Evolutionary conservation across 805 yeast genomes (phyloP).

Genomic region (Cyberlindnera euphorbiiphila): DNA sequence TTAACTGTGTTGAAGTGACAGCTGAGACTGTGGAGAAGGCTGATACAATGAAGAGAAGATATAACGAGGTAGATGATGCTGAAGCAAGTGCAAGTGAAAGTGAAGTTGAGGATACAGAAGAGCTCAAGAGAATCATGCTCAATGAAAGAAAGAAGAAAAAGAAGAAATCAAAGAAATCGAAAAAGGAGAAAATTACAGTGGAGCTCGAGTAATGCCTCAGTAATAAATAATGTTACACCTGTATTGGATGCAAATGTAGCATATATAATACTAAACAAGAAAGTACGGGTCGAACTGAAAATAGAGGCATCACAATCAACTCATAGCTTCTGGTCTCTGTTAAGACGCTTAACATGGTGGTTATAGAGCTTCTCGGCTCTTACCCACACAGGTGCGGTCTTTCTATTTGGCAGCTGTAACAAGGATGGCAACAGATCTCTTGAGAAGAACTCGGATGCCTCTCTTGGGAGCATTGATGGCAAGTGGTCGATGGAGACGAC

Average conservation of each 20-base stretch:
- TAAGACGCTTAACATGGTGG: conserved; percentile 75
- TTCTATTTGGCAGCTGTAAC: conserved; percentile 77
- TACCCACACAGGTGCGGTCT: conserved; percentile 85
- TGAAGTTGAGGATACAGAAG: conserved; percentile 72
- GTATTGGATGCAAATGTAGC: background rate
- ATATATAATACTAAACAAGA: background rate
- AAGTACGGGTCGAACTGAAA: no score
- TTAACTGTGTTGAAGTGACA: conserved; percentile 77
- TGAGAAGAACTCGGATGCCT: conserved; percentile 89
- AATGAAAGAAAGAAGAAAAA: conserved; percentile 34
- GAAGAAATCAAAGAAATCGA: conserved; percentile 40
- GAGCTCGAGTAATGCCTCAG: conserved; percentile 44
- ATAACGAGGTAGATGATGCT: conserved; percentile 32
- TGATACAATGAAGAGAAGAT: conserved; percentile 62
- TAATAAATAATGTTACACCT: background rate
- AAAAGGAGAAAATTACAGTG: conserved; percentile 47
- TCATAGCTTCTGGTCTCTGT: conserved; percentile 42
- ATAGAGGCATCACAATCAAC: background rate
- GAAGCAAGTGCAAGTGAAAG: conserved; percentile 55
- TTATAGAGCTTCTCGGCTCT: conserved; percentile 82
- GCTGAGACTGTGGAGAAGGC: conserved; percentile 75
- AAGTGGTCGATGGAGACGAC: conserved; percentile 95
- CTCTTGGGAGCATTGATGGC: conserved; percentile 95
- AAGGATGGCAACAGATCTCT: conserved; percentile 86
- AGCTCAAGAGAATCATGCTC: conserved; percentile 50